Base-by-base conservation (phyloP, 176 grass and related monocot species). In the Paspalum vaginatum region DNA sequence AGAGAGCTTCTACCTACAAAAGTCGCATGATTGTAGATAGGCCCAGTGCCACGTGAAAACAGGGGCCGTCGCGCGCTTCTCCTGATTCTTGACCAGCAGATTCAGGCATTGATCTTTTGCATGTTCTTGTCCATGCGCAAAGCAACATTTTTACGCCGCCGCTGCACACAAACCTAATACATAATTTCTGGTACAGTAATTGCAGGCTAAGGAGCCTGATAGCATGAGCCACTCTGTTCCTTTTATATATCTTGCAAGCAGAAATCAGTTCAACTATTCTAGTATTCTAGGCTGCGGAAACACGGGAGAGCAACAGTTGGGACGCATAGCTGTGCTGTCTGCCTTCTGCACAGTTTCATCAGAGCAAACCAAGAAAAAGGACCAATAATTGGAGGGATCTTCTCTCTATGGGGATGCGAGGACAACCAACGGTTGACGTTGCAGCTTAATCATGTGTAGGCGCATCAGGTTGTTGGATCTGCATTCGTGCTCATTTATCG, bases 311-410 rank as follows among this genome's bases (percentile, higher is more conserved):
- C 32, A 3, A 32, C 32, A 0, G 11, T 1, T 27, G 24, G 25
- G 26, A 12, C 25, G 14, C 27, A 17, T 64, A 39, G 61, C 15
- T 79, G 56, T 73, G 11, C 22, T 72, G 83, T 44, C 37, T 79
- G 38, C 57, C 68, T 64, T 6, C 61, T 71, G 46, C 46, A 32
- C 53, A 70, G n/a, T 60, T 8, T 12, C 22, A 54, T 9, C 13
- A 40, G 46, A 70, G 37, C 45, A 57, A 71, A 70, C 68, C 61
- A 40, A 78, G 48, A 22, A 22, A 82, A 77, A 9, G 5, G 1
- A 16, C 45, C 79, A 77, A 71, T 82, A 77, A 77, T 77, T 62
- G 79, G 62, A 71, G 47, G 20, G 69, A 3, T 41, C 64, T 63
- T 15, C 67, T 38, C 50, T 75, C 24, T 80, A 10, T 25, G 39